Conservation (phyloP, 108 stramenopile genomes). For the Skeletonema potamos region DNA sequence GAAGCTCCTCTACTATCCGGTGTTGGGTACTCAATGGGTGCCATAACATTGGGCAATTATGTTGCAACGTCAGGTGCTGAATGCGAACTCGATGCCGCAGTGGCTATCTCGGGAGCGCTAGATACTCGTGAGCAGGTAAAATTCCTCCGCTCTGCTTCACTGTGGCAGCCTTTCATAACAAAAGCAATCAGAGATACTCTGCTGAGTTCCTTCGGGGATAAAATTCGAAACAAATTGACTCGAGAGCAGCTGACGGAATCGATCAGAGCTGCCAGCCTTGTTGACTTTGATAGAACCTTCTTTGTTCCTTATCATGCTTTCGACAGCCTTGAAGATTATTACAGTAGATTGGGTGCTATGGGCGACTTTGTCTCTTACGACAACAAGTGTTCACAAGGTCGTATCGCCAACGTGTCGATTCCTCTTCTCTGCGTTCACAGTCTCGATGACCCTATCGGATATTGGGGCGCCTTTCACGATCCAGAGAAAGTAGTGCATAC, state of each 20-base stretch:
- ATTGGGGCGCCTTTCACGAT: slow-evolving; percentile 62
- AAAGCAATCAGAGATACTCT: slow-evolving; percentile 59
- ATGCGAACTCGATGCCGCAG: slow-evolving; percentile 65
- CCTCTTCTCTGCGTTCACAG: slow-evolving; percentile 68
- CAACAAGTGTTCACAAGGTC: slow-evolving; percentile 28
- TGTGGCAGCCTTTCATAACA: slow-evolving; percentile 92
- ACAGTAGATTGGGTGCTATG: slow-evolving; percentile 58
- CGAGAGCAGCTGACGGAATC: slow-evolving; percentile 44
- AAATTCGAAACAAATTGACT: slow-evolving; percentile 46
- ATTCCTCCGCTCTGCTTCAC: slow-evolving; percentile 61
- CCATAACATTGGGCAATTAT: slow-evolving; percentile 83
- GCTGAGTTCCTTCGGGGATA: slow-evolving; percentile 59
- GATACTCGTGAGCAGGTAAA: slow-evolving; percentile 67
- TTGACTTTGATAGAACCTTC: slow-evolving; percentile 57
- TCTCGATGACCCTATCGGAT: slow-evolving; percentile 74
- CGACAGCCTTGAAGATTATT: slow-evolving; percentile 65
- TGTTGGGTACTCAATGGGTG: slow-evolving; percentile 82
- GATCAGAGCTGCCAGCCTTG: slow-evolving; percentile 58
- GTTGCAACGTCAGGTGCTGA: slow-evolving; percentile 65
- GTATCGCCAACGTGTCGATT: slow-evolving; percentile 62
- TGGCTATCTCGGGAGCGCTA: slow-evolving; percentile 72
- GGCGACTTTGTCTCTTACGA: slow-evolving; percentile 56
- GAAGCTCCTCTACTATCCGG: slow-evolving; percentile 43
- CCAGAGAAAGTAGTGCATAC: slow-evolving; percentile 54
- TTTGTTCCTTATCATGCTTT: slow-evolving; percentile 77